phyloP scores from a whole-genome alignment of 441 rosid species.

The Flueggea neowawraea region DNA sequence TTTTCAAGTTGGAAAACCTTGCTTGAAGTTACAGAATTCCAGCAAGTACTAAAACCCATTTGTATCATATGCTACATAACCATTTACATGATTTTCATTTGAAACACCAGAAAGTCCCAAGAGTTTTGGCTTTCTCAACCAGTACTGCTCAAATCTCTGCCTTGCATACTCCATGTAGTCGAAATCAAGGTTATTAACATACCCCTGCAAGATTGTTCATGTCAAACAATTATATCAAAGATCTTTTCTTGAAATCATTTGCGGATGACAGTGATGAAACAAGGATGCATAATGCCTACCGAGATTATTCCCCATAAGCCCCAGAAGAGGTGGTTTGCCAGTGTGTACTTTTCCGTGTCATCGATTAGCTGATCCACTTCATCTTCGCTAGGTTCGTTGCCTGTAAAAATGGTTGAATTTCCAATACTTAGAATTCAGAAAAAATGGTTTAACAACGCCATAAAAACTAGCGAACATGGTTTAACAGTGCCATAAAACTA shows the following conservation, averaged over 20 bases:
- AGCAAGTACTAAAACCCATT: neutral
- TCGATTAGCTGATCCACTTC: constrained; percentile 48
- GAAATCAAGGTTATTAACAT: constrained; percentile 75
- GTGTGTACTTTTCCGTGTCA: constrained; percentile 68
- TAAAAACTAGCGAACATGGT: too few species aligned
- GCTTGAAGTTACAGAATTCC: too few species aligned
- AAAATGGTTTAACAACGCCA: too few species aligned
- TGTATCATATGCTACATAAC: constrained; percentile 1
- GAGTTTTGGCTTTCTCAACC: constrained; percentile 56
- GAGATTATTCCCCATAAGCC: constrained; percentile 97
- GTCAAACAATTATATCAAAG: neutral
- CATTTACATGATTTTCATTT: constrained; percentile 6
- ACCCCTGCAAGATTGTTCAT: constrained; percentile 36
- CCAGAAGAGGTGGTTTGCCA: constrained; percentile 90
- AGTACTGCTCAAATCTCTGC: constrained; percentile 86
- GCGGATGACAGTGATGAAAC: neutral
- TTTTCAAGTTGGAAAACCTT: too few species aligned
- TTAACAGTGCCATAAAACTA: too few species aligned
- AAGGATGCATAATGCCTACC: constrained; percentile 41
- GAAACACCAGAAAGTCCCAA: constrained; percentile 17
- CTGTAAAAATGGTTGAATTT: constrained; percentile 26
- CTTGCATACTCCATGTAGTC: constrained; percentile 82
- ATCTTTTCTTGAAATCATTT: neutral
- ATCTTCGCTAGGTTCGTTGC: constrained; percentile 33
- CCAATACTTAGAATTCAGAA: too few species aligned